Conservation (phyloP, 2,329 filamentous ascomycete genomes). For the Diaporthe capsici region DNA sequence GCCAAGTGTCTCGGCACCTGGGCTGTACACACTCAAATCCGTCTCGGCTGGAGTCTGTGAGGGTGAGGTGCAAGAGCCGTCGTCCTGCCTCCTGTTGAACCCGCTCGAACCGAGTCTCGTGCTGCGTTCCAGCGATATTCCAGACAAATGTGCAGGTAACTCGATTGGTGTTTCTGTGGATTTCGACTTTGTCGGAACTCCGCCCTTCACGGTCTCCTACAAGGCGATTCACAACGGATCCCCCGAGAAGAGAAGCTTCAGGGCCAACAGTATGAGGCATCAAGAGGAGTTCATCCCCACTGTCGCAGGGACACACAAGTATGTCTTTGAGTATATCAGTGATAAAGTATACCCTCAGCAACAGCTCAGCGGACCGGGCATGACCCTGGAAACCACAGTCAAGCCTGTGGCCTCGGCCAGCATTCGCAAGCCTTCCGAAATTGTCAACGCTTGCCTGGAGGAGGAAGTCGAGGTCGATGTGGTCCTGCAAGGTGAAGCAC, state of each 20-base stretch:
- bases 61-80: constrained; percentile 92
- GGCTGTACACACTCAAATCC: constrained; percentile 87
- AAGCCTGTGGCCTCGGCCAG: constrained; percentile 91
- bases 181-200: constrained; percentile 90
- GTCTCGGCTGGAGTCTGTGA: constrained; percentile 85
- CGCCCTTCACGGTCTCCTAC: constrained; percentile 89
- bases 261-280: constrained; percentile 79
- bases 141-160: constrained; percentile 95
- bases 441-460: constrained; percentile 83
- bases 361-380: constrained; percentile 71
- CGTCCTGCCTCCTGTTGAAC: constrained; percentile 93
- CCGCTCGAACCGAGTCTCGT: constrained; percentile 87
- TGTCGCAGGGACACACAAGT: constrained; percentile 87
- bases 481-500: constrained; percentile 85
- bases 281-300: constrained; percentile 88
- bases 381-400: constrained; percentile 86
- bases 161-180: constrained; percentile 92
- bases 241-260: constrained; percentile 67
- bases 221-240: constrained; percentile 76
- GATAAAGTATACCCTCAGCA: constrained; percentile 85
- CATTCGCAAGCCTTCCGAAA: constrained; percentile 68
- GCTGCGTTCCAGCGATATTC: constrained; percentile 83
- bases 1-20: constrained; percentile 80
- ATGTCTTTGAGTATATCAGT: constrained; percentile 84
- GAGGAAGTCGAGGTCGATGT: constrained; percentile 79